Conservation (phyloP, 2,329 filamentous ascomycete genomes). For the Xylariaceae sp. region DNA sequence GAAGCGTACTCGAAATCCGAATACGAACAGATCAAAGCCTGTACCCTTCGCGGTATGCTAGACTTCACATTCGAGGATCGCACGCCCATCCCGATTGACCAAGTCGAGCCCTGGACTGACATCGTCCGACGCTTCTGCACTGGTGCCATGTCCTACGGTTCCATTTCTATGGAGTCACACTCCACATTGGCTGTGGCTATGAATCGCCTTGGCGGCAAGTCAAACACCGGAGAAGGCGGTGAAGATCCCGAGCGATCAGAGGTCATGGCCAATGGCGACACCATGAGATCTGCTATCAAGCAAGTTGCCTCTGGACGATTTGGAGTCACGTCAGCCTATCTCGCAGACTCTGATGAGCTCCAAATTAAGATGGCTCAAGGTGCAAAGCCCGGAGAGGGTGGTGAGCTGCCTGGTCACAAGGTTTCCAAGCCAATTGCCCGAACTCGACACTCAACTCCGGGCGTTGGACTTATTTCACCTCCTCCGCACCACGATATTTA, state of each 20-base stretch:
- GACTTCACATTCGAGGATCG: constrained; percentile 94
- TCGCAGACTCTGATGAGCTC: constrained; percentile 90
- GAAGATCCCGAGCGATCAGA: constrained; percentile 90
- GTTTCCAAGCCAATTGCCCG: constrained; percentile 91
- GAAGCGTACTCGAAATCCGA: constrained; percentile 91
- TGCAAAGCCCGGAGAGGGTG: constrained; percentile 95
- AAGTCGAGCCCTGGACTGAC: constrained; percentile 97
- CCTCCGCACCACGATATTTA: constrained; percentile 98
- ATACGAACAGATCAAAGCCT: constrained; percentile 95
- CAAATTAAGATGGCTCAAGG: constrained; percentile 99
- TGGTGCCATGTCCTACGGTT: constrained; percentile 97
- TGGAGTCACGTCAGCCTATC: constrained; percentile 90
- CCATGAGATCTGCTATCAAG: constrained; percentile 96
- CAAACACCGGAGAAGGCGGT: constrained; percentile 95
- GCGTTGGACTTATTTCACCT: constrained; percentile 92
- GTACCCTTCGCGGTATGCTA: constrained; percentile 87
- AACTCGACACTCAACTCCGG: constrained; percentile 92
- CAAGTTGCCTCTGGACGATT: constrained; percentile 95
- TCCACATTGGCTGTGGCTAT: constrained; percentile 93
- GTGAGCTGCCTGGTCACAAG: constrained; percentile 95
- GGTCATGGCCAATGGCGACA: constrained; percentile 84
- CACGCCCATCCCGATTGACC: constrained; percentile 83
- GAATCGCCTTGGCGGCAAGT: constrained; percentile 95
- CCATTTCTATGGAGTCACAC: constrained; percentile 97
- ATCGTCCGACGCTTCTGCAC: constrained; percentile 96